Percentiles rank a stretch among this genome's conserved stretches.
phyloP scores from a whole-genome alignment of 306 rosid species.

The Hippophae tibetana region DNA sequence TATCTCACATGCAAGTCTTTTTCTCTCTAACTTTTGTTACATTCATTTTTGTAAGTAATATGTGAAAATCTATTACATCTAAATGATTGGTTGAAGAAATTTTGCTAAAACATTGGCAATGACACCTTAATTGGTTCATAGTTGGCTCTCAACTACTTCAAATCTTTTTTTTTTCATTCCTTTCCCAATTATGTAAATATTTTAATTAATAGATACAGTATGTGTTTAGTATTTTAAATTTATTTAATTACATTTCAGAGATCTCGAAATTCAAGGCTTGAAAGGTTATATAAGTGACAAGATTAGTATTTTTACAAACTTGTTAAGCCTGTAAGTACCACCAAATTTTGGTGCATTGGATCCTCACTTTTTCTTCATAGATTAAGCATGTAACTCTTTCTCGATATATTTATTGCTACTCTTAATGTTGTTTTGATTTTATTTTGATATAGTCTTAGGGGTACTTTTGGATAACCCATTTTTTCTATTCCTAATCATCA shows the following conservation, averaged over 20 bases:
- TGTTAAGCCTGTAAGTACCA: slow-evolving; percentile 96
- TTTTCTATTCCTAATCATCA: too few relatives aligned
- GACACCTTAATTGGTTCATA: neutral
- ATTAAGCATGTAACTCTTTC: neutral
- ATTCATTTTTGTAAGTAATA: neutral
- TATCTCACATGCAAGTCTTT: slow-evolving; percentile 72
- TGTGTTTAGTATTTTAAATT: neutral
- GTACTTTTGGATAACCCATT: too few relatives aligned
- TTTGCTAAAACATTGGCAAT: too few relatives aligned
- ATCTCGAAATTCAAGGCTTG: slow-evolving; percentile 91
- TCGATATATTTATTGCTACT: neutral
- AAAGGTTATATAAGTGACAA: slow-evolving; percentile 73
- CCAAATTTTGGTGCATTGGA: slow-evolving; percentile 2
- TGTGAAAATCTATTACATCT: neutral
- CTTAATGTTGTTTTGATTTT: neutral
- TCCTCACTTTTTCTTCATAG: neutral
- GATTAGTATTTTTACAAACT: slow-evolving; percentile 71
- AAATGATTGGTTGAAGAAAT: neutral
- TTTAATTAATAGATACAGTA: neutral
- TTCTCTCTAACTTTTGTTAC: neutral
- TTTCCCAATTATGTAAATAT: neutral
- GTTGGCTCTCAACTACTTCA: neutral
- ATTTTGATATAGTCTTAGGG: too few relatives aligned
- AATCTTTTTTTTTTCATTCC: neutral
- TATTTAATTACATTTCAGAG: slow-evolving; percentile 38